Conservation (phyloP, 2,329 filamentous ascomycete genomes). For the Venturia asperata region DNA sequence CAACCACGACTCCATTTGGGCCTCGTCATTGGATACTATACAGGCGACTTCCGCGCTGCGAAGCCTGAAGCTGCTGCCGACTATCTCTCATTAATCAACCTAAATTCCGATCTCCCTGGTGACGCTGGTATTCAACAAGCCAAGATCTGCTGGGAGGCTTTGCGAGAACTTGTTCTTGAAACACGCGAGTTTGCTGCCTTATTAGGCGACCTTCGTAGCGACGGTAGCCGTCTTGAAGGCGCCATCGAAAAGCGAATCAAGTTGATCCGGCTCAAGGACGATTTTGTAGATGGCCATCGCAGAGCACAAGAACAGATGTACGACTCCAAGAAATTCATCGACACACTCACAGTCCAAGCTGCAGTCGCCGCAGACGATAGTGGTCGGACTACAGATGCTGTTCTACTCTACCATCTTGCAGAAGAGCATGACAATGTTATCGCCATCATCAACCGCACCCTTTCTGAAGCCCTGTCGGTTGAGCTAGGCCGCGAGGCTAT, state of each 20-base stretch:
- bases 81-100: slow-evolving; percentile 83
- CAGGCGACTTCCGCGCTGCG: slow-evolving; percentile 86
- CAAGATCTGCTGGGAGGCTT: slow-evolving; percentile 79
- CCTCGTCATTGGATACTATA: slow-evolving; percentile 90
- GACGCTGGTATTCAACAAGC: slow-evolving; percentile 69
- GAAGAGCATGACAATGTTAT: slow-evolving; percentile 96
- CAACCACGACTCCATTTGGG: slow-evolving; percentile 88
- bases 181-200: slow-evolving; percentile 92
- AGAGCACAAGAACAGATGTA: slow-evolving; percentile 45
- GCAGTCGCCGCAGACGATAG: slow-evolving; percentile 91
- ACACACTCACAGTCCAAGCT: slow-evolving; percentile 86
- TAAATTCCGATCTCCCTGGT: slow-evolving; percentile 76
- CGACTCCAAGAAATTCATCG: slow-evolving; percentile 77
- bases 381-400: slow-evolving; percentile 85
- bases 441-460: slow-evolving; percentile 75
- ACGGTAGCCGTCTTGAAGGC: slow-evolving; percentile 78
- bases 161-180: slow-evolving; percentile 92
- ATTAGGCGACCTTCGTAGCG: slow-evolving; percentile 80
- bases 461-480: slow-evolving; percentile 81
- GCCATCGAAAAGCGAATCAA: slow-evolving; percentile 78
- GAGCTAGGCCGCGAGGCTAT: slow-evolving; percentile 77
- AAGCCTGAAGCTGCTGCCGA: slow-evolving; percentile 86
- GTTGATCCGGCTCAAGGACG: slow-evolving; percentile 52
- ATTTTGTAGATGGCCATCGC: slow-evolving; percentile 8
- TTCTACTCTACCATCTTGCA: slow-evolving; percentile 87